Conservation (phyloP, 345 rosid species). For the Triadica sebifera region DNA sequence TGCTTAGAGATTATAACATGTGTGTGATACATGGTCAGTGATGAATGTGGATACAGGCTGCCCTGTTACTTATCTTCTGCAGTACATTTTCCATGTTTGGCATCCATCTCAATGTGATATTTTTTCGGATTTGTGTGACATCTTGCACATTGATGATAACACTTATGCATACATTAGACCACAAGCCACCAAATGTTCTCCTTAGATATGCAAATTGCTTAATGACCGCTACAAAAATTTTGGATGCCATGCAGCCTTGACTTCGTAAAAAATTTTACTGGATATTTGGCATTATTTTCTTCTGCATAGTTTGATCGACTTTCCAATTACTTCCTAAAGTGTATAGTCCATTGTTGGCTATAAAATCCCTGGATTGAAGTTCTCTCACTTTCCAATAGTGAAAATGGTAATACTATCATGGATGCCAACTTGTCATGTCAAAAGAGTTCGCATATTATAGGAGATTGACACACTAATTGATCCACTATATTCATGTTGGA, state of each 20-base stretch:
- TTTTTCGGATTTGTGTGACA: not conserved
- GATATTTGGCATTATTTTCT: not conserved
- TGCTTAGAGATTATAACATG: not conserved
- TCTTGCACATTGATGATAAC: not conserved
- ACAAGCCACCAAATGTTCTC: not conserved
- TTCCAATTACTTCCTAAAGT: conserved; percentile 5
- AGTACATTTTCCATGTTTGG: not conserved
- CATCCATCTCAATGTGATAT: not conserved
- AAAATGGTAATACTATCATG: not conserved
- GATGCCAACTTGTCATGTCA: not conserved
- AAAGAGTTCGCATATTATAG: not conserved
- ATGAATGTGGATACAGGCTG: not conserved
- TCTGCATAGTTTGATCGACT: not conserved
- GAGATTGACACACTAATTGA: not conserved
- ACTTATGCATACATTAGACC: not conserved
- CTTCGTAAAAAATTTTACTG: no score
- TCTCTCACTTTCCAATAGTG: not conserved
- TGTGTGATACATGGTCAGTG: not conserved
- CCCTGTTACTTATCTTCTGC: not conserved
- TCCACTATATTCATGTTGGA: not conserved
- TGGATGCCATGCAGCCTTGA: not conserved
- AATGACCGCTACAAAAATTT: not conserved
- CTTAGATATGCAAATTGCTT: not conserved
- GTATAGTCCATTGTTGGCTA: not conserved
- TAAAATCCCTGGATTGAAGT: not conserved